A percentile compares a stretch with the other conserved stretches of the same genome.
Conservation (phyloP, 257 asterid genomes). For the Solanum appendiculatum region DNA sequence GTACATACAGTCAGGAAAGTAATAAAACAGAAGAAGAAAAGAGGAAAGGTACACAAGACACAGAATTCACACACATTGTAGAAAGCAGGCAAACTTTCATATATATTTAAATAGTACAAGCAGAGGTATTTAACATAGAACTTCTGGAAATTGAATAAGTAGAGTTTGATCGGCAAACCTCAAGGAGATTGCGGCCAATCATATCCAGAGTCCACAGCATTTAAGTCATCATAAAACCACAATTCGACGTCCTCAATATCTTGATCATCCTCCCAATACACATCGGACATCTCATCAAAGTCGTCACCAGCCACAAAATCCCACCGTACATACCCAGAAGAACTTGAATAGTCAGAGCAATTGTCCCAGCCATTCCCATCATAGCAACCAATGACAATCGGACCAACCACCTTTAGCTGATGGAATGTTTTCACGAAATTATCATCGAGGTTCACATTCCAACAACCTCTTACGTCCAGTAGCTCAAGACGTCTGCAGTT, state of each 20-base stretch:
- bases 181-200: slow-evolving; percentile 84
- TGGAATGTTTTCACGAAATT: slow-evolving; percentile 37
- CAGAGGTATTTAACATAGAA: background rate
- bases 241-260: slow-evolving; percentile 47
- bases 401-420: slow-evolving; percentile 52
- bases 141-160: background rate
- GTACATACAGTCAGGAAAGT: background rate
- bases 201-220: slow-evolving; percentile 47
- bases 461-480: slow-evolving; percentile 74
- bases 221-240: slow-evolving; percentile 64
- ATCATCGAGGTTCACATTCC: slow-evolving; percentile 60
- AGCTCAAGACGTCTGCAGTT: slow-evolving; percentile 54
- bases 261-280: slow-evolving; percentile 44
- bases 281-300: slow-evolving; percentile 29
- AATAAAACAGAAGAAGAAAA: background rate
- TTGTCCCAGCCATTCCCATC: slow-evolving; percentile 50
- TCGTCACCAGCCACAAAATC: slow-evolving; percentile 47
- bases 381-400: slow-evolving; percentile 42
- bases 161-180: slow-evolving; percentile 1
- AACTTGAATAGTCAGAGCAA: slow-evolving; percentile 53
- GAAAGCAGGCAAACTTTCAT: background rate
- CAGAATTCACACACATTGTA: background rate
- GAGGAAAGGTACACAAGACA: background rate
- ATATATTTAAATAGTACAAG: background rate
- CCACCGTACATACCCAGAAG: slow-evolving; percentile 64